Percentiles rank a stretch among this genome's conserved stretches.
Conservation (phyloP, 441 rosid genomes). For the Biscutella auriculata region DNA sequence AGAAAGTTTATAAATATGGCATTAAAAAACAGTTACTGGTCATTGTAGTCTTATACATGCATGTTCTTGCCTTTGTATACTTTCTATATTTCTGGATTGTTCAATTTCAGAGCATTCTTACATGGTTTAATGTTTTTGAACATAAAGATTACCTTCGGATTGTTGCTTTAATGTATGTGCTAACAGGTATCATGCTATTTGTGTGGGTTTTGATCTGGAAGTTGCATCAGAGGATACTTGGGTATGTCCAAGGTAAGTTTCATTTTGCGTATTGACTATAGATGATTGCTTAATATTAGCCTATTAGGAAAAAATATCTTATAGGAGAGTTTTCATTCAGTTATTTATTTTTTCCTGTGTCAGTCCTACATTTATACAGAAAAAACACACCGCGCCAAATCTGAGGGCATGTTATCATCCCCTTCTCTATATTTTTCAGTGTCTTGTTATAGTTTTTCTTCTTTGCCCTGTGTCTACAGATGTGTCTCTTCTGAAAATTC, state of each 20-base stretch:
- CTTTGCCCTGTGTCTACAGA: constrained; percentile 38
- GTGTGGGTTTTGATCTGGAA: constrained; percentile 93
- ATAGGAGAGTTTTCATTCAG: neutral
- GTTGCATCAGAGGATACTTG: constrained; percentile 74
- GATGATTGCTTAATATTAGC: constrained; percentile 19
- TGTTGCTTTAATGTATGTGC: constrained; percentile 18
- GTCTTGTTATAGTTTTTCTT: constrained; percentile 11
- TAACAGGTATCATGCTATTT: constrained; percentile 91
- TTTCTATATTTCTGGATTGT: neutral
- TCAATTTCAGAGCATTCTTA: constrained; percentile 4
- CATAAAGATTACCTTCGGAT: constrained; percentile 8
- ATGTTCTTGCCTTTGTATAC: neutral
- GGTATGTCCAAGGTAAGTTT: constrained; percentile 87
- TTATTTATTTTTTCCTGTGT: neutral
- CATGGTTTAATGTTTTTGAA: neutral
- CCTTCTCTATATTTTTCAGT: neutral
- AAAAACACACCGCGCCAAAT: neutral
- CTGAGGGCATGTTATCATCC: neutral
- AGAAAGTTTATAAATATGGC: neutral
- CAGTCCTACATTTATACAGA: neutral
- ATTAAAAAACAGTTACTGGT: neutral
- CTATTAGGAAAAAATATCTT: neutral
- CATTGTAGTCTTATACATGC: neutral
- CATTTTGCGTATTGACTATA: constrained; percentile 8
- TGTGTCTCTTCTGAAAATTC: constrained; percentile 45